Evolutionary conservation across 306 rosid genomes (phyloP).

Genomic region (Trifolium subterraneum): DNA sequence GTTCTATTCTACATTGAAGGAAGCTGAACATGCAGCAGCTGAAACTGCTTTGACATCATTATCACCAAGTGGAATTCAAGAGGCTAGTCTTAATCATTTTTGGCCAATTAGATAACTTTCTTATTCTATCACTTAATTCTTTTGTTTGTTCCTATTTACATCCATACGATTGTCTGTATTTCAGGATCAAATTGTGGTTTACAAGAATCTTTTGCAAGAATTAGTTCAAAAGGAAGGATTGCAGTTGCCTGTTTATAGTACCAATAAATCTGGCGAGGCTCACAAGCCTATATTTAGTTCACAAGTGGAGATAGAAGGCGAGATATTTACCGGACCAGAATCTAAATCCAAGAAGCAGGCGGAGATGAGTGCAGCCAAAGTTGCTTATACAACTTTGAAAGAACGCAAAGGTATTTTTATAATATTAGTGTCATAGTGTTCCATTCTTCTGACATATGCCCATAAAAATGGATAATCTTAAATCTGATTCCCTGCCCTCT

Average conservation of each 20-base stretch:
- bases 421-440: constrained; percentile 14
- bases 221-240: constrained; percentile 65
- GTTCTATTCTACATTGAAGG: constrained; percentile 65
- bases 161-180: constrained; percentile 32
- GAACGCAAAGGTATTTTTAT: constrained; percentile 53
- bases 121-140: neutral
- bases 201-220: constrained; percentile 88
- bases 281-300: constrained; percentile 70
- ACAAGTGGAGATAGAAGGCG: constrained; percentile 66
- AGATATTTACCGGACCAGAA: constrained; percentile 60
- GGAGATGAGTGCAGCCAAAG: constrained; percentile 82
- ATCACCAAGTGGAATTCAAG: constrained; percentile 53
- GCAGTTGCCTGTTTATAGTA: constrained; percentile 57
- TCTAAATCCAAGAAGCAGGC: constrained; percentile 79
- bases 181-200: constrained; percentile 61
- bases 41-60: constrained; percentile 70
- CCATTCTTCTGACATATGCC: neutral
- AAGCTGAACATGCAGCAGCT: constrained; percentile 93
- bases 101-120: constrained; percentile 20
- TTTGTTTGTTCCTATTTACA: constrained; percentile 8
- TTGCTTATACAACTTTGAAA: constrained; percentile 65
- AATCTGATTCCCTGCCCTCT: too few relatives aligned
- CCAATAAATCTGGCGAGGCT: constrained; percentile 59
- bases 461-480: neutral
- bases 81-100: constrained; percentile 58